Conservation (phyloP, 352 stramenopile species). For the Phytophthora palmivora region DNA sequence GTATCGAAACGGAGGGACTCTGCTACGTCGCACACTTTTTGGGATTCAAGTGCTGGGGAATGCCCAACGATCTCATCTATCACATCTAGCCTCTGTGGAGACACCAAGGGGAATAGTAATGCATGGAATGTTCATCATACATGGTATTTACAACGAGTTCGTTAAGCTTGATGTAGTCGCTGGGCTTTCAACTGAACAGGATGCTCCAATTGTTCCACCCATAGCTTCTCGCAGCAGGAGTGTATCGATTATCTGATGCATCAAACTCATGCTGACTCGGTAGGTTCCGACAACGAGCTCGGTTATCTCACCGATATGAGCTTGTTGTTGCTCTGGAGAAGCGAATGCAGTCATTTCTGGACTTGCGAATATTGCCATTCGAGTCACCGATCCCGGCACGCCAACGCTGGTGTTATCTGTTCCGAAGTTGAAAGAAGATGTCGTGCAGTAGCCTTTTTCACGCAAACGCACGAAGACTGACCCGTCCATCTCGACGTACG, state of each 20-base stretch:
- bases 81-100: slow-evolving; percentile 19
- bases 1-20: slow-evolving; percentile 55
- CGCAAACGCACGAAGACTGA: slow-evolving; percentile 46
- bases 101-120: too few species aligned
- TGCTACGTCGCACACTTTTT: slow-evolving; percentile 59
- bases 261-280: slow-evolving; percentile 43
- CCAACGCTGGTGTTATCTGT: background rate
- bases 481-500: slow-evolving; percentile 42
- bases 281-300: slow-evolving; percentile 59
- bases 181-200: background rate
- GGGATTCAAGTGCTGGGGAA: slow-evolving; percentile 56
- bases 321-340: slow-evolving; percentile 15
- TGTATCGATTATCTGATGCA: slow-evolving; percentile 52
- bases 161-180: background rate
- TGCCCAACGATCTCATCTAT: slow-evolving; percentile 53
- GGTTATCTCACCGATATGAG: slow-evolving; percentile 56
- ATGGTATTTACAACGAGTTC: background rate
- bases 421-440: slow-evolving; percentile 14
- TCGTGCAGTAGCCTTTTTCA: slow-evolving; percentile 41
- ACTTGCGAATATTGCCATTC: slow-evolving; percentile 23
- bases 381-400: slow-evolving; percentile 29
- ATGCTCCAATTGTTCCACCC: slow-evolving; percentile 18
- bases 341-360: slow-evolving; percentile 30
- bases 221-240: slow-evolving; percentile 46
- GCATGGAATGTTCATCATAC: background rate